These are phyloP conservation scores for Xylaria sp. DNA, from an alignment of 495 filamentous ascomycete genomes.

Conservation along the genomic window DNA sequence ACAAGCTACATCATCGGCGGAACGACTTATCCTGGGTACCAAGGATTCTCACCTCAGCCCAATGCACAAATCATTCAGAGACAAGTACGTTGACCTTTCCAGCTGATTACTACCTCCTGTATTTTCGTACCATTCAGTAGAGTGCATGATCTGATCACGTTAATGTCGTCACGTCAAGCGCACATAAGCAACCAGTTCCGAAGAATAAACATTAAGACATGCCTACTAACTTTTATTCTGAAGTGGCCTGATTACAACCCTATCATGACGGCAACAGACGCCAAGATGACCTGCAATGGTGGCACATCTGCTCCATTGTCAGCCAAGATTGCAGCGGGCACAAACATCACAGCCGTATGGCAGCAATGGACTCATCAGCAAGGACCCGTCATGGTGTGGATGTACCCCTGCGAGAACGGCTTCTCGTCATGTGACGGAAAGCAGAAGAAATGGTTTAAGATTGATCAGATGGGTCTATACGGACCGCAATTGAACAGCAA, in stretches of 20 bases:
- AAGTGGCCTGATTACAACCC: slow-evolving; percentile 63
- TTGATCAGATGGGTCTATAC: slow-evolving; percentile 61
- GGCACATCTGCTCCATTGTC: slow-evolving; percentile 53
- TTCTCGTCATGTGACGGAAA: slow-evolving; percentile 57
- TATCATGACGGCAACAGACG: slow-evolving; percentile 47
- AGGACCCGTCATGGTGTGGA: slow-evolving; percentile 63
- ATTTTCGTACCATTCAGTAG: too few species aligned
- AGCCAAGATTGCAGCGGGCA: slow-evolving; percentile 55
- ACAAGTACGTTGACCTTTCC: slow-evolving; percentile 20
- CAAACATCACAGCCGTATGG: slow-evolving; percentile 59
- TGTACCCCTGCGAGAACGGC: slow-evolving; percentile 57
- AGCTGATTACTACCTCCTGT: background rate
- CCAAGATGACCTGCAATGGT: slow-evolving; percentile 63
- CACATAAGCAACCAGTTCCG: too few species aligned
- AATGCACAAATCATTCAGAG: slow-evolving; percentile 60
- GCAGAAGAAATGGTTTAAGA: slow-evolving; percentile 64
- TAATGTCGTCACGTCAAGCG: background rate
- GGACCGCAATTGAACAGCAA: slow-evolving; percentile 51
- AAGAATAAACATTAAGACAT: background rate
- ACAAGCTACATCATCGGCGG: slow-evolving; percentile 63
- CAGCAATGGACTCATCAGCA: slow-evolving; percentile 64
- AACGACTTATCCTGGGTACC: slow-evolving; percentile 58
- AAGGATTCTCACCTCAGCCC: slow-evolving; percentile 55
- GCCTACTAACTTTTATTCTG: background rate
- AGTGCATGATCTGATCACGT: too few species aligned